Evolutionary conservation across 305 asterid species (phyloP).

Genomic region (Petunia hybrid): DNA sequence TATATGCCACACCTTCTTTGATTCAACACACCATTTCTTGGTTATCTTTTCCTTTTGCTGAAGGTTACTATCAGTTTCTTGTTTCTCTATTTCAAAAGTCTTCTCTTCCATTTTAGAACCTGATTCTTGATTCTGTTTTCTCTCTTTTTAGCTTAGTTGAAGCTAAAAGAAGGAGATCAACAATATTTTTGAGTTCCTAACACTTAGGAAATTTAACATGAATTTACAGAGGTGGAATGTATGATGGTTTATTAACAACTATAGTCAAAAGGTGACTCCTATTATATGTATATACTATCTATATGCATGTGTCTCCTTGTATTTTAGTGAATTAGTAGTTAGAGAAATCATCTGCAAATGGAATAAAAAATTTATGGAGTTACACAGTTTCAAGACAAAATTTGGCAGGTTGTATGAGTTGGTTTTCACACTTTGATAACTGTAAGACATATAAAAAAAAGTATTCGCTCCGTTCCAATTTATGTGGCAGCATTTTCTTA

Average conservation of each 20-base stretch:
- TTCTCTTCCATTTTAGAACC: conserved; percentile 28
- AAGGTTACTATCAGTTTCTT: conserved; percentile 15
- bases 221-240: not conserved
- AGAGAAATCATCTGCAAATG: not conserved
- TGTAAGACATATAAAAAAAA: no score
- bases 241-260: not conserved
- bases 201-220: not conserved
- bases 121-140: not conserved
- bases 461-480: no score
- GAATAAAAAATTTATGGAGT: not conserved
- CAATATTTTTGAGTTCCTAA: not conserved
- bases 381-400: not conserved
- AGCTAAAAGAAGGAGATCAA: not conserved
- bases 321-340: not conserved
- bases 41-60: not conserved
- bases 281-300: no score
- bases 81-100: conserved; percentile 17
- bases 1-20: conserved; percentile 41
- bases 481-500: no score
- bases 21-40: conserved; percentile 35
- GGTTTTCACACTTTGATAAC: not conserved
- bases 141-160: not conserved
- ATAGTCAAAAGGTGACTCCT: not conserved
- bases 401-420: conserved; percentile 7
- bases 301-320: not conserved